Percentiles rank a stretch among this genome's conserved stretches.
phyloP scores from a whole-genome alignment of 1,284 basidiomycete genomes.

The Trametes pubescens region DNA sequence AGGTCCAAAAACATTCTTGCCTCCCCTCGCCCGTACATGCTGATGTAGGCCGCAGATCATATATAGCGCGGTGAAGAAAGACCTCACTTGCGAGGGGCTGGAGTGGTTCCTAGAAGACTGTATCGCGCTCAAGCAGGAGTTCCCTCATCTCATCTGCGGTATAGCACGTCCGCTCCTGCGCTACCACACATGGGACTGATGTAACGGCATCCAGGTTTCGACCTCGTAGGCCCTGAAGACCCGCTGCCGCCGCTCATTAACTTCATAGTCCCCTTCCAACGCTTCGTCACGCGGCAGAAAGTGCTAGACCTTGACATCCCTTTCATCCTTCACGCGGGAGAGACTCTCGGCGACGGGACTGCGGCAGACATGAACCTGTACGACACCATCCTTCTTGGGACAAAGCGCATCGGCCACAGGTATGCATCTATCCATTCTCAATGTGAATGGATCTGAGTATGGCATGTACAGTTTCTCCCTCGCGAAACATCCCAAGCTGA shows the following conservation, averaged over 20 bases:
- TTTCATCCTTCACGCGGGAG: constrained; percentile 83
- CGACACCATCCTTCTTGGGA: constrained; percentile 79
- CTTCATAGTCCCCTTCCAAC: constrained; percentile 69
- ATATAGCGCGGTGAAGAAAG: constrained; percentile 51
- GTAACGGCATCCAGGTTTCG: constrained; percentile 61
- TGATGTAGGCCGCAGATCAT: constrained; percentile 69
- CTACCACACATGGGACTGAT: not conserved
- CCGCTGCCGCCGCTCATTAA: constrained; percentile 65
- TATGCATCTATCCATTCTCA: constrained; percentile 38
- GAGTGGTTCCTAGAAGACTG: constrained; percentile 78
- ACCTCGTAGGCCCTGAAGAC: constrained; percentile 83
- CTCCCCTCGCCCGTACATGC: not conserved
- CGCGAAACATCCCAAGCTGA: constrained; percentile 75
- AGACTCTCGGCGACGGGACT: constrained; percentile 79
- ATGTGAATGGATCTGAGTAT: not conserved
- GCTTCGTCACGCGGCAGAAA: constrained; percentile 64
- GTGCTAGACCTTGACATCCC: constrained; percentile 73
- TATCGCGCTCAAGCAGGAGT: constrained; percentile 74
- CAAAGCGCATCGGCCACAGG: constrained; percentile 84
- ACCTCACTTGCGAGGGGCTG: constrained; percentile 61
- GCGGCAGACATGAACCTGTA: constrained; percentile 78
- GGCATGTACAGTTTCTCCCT: constrained; percentile 64
- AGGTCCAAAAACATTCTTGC: constrained; percentile 45
- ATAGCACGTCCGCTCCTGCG: not conserved
- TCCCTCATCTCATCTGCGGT: constrained; percentile 69